A percentile compares a stretch with the other conserved stretches of the same genome.
Conservation (phyloP, 164 flowering plant genomes). For the Tetrastigma voinierianum region DNA sequence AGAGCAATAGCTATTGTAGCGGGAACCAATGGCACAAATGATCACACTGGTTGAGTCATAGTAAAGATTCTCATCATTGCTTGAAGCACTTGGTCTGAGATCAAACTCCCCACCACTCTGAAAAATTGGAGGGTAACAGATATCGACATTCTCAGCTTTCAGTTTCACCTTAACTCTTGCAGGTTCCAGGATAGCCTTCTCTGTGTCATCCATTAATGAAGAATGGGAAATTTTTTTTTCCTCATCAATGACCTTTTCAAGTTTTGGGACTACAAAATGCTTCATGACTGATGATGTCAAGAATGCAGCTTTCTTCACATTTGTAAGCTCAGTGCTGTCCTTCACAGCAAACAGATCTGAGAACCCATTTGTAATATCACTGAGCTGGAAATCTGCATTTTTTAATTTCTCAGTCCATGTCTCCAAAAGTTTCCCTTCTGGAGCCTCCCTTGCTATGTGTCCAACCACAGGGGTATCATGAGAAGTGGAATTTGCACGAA, state of each 20-base stretch:
- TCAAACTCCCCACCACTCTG: constrained; percentile 86
- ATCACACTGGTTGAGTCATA: constrained; percentile 77
- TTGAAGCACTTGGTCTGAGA: constrained; percentile 75
- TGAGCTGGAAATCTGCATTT: constrained; percentile 35
- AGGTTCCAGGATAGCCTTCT: constrained; percentile 69
- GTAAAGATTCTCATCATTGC: constrained; percentile 65
- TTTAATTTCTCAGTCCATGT: constrained; percentile 62
- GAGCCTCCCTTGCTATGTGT: constrained; percentile 60
- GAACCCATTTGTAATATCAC: constrained; percentile 64
- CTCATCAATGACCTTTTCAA: constrained; percentile 76
- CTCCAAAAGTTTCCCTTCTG: constrained; percentile 78
- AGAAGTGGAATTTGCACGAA: constrained; percentile 24
- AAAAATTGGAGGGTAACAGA: constrained; percentile 88
- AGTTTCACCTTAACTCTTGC: constrained; percentile 57
- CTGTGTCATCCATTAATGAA: constrained; percentile 69
- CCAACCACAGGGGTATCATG: constrained; percentile 45
- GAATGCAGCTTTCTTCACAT: constrained; percentile 71
- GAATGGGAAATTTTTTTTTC: constrained; percentile 75
- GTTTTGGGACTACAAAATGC: constrained; percentile 70
- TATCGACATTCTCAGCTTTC: constrained; percentile 79
- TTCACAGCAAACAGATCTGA: constrained; percentile 72
- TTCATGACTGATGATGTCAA: constrained; percentile 63
- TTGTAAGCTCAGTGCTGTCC: constrained; percentile 52
- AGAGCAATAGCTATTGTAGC: constrained; percentile 77
- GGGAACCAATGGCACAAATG: constrained; percentile 70